Percentiles rank a stretch among this genome's conserved stretches.
These are phyloP conservation scores for Monotropa hypopitys DNA, from an alignment of 179 eudicot genomes.

Conservation along the genomic window DNA sequence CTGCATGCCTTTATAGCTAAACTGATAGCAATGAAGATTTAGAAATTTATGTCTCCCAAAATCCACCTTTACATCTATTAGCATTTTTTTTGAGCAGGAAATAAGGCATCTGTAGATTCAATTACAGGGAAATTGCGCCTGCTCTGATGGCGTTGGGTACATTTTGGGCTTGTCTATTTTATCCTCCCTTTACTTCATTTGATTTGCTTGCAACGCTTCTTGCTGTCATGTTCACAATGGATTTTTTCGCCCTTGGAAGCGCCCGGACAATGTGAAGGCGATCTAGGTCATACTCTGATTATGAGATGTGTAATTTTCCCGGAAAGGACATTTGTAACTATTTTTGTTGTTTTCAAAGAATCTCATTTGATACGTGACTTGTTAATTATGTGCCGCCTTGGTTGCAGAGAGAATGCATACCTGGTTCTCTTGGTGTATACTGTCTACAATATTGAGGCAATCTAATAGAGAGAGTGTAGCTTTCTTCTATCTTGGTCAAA, in stretches of 20 bases:
- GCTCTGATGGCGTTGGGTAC: slow-evolving; percentile 30
- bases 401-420: neutral
- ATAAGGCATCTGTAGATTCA: slow-evolving; percentile 56
- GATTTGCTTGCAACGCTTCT: slow-evolving; percentile 2
- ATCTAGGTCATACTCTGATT: neutral
- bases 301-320: neutral
- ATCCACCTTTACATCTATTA: neutral
- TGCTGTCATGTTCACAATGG: neutral
- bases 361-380: neutral
- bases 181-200: neutral
- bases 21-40: neutral
- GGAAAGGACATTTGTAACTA: neutral
- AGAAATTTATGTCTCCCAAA: neutral
- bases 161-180: neutral
- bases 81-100: slow-evolving; percentile 32
- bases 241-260: neutral
- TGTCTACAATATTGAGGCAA: neutral
- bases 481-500: neutral
- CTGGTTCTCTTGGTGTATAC: neutral
- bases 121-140: slow-evolving; percentile 69
- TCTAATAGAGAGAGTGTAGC: neutral
- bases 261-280: neutral
- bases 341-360: neutral
- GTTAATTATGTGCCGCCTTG: neutral
- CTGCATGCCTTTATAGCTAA: neutral